Base-by-base conservation (phyloP, 2,329 filamentous ascomycete species). In the Allantophomopsis lycopodina region DNA sequence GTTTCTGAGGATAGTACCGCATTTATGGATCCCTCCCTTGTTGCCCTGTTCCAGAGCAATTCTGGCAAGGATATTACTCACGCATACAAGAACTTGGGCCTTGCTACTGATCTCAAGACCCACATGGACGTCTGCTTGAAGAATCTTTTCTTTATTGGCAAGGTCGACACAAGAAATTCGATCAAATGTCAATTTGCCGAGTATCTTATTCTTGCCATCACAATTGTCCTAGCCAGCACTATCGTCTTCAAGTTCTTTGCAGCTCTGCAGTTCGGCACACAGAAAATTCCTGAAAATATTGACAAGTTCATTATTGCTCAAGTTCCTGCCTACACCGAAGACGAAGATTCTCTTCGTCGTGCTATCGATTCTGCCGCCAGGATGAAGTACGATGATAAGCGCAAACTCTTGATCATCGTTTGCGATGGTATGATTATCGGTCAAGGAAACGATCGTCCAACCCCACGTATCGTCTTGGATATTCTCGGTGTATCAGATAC, bases 351-450 rank as follows among this genome's bases (percentile, higher is more conserved):
- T 30, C 71, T 98, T 18, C 86, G 91, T 40, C 88, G 89, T 68
- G 91, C 91, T 43, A 94, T 98, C 51, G 91, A 98, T 59, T 98
- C 91, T 0, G 83, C 86, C 43, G 88, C 91, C 20, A 75, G 87
- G 44, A 95, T 95, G 87, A 79, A 79, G 49, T 98, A 98, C 56
- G 91, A 98, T 54, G 89, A 98, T 58, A 98, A 98, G 67, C 85
- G 91, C 55, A 98, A 98, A 67, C 71, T 98, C 11, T 68, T 98
- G 18, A 77, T 94, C 48, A 71, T 98, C 45, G 70, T 98, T 47
- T 98, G 91, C 54, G 91, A 98, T 55, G 91, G 91, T 62, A 96
- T 98, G 89, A 98, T 98, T 66, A 93, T 98, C 48, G 91, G 91
- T 53, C 88, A 95, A 64, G 91, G 91, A 55, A 98, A 98, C 61